Evolutionary conservation across 495 filamentous ascomycete genomes (phyloP), one percentile per base, ranked within the genome.

Genomic region (Opeltia flavorubescens): DNA sequence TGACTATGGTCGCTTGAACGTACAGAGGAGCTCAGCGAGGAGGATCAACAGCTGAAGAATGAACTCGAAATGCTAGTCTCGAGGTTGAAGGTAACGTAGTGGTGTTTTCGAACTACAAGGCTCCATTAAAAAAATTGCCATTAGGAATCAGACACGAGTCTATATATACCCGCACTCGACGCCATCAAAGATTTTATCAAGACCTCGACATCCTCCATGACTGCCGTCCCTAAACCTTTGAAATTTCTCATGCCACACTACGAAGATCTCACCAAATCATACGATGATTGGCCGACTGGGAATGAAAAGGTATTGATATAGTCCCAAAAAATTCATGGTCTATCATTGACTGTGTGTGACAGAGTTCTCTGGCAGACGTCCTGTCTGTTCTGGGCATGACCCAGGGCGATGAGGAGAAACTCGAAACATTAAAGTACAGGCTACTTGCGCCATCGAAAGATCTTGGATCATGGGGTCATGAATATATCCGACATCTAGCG

Each of bases 31-130:
- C 80, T 99, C 52, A 96, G 77, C 61, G 91, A 96, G 56, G 91
- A 99, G 64, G 91, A 99, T 55, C 89, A 95, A 63, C 85, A 94
- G 67, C 77, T 99, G 56, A 99, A 96, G 70, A 86, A 75, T 60
- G 93, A 96, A 68, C 84, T 99, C 45, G 91, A 99, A 58, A 95
- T 95, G 93, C 74, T 96, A 26, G 89, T 95, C 11, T 89, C 96
- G 64, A 76, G 93, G 59, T 70, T 99, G 74, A 85, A 82, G 67
- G 89, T 95, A 73, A 34, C 11, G 4, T 3, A 0, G 20, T 36
- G 12, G 34, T 6, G n/a, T 36, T 17, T 36, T 5, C 2, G n/a
- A n/a, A n/a, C n/a, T n/a, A n/a, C n/a, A n/a, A n/a, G n/a, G n/a
- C n/a, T n/a, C n/a, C n/a, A n/a, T n/a, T n/a, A n/a, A n/a, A n/a